Percentiles rank a stretch among this genome's conserved stretches.
phyloP scores from a whole-genome alignment of 2,329 filamentous ascomycete species.

The Microascus cirrosus region DNA sequence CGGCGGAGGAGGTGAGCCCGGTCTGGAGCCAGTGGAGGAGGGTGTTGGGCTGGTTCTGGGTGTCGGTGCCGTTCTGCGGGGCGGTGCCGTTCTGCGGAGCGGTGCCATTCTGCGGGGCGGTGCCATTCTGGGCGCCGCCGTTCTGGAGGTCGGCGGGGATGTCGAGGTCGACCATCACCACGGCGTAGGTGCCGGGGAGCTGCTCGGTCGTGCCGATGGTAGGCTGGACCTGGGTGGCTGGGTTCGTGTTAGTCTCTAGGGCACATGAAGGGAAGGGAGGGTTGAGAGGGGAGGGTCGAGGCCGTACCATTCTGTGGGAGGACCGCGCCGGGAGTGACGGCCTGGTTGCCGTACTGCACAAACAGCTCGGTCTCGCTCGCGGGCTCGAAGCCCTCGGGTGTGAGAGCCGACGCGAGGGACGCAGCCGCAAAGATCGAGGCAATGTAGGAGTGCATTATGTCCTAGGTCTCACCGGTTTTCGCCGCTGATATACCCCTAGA shows the following conservation, averaged over 20 bases:
- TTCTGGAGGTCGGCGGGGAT: conserved; percentile 19
- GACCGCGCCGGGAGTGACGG: conserved; percentile 24
- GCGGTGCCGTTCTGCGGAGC: conserved; percentile 12
- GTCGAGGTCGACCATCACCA: conserved; percentile 33
- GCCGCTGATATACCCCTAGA: neutral
- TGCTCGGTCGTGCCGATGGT: conserved; percentile 21
- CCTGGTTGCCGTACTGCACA: conserved; percentile 24
- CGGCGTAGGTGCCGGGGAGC: conserved; percentile 28
- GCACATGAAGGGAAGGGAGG: neutral
- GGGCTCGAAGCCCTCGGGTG: conserved; percentile 29
- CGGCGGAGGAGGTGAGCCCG: conserved; percentile 16
- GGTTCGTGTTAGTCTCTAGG: neutral
- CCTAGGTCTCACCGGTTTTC: neutral
- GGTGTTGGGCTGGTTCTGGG: conserved; percentile 20
- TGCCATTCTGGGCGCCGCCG: conserved; percentile 17
- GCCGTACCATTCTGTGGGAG: conserved; percentile 23
- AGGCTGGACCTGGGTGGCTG: conserved; percentile 22
- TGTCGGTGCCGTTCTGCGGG: neutral
- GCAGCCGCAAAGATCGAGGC: conserved; percentile 17
- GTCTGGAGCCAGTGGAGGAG: conserved; percentile 36
- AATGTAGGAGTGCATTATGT: conserved; percentile 6
- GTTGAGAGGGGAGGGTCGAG: neutral
- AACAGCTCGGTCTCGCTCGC: conserved; percentile 22
- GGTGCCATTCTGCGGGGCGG: conserved; percentile 12
- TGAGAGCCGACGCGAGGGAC: conserved; percentile 22